phyloP scores from a whole-genome alignment of 371 early-diverging fungal genomes.

The Rhizomucor miehei region DNA sequence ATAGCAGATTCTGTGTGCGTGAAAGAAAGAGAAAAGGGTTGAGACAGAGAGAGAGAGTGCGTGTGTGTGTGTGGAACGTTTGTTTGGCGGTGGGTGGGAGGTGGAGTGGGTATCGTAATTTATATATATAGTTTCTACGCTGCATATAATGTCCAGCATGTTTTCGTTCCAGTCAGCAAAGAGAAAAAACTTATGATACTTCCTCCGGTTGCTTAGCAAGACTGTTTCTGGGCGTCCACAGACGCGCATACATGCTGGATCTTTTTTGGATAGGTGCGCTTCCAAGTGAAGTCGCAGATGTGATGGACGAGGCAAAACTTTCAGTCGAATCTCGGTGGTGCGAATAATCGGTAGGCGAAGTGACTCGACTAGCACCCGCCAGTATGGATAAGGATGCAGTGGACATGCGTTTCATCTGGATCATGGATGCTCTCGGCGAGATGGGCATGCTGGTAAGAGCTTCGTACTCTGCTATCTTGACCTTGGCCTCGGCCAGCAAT shows the following conservation, averaged over 20 bases:
- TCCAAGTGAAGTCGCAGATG: constrained; percentile 32
- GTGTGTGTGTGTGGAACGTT: too few species aligned
- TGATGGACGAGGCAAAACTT: constrained; percentile 38
- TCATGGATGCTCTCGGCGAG: constrained; percentile 8
- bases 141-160: too few species aligned
- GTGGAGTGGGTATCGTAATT: too few species aligned
- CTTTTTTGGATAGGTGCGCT: constrained; percentile 30
- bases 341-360: constrained; percentile 24
- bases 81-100: too few species aligned
- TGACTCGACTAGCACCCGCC: constrained; percentile 16
- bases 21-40: too few species aligned
- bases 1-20: too few species aligned
- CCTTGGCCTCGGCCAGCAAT: constrained; percentile 46
- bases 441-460: constrained; percentile 12
- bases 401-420: constrained; percentile 21
- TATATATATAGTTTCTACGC: too few species aligned
- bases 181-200: not conserved
- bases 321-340: constrained; percentile 27
- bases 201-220: not conserved
- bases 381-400: constrained; percentile 29
- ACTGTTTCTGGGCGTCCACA: constrained; percentile 23
- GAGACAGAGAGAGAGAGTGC: too few species aligned
- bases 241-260: constrained; percentile 44
- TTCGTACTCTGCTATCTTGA: constrained; percentile 43
- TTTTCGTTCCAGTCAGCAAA: not conserved